Evolutionary conservation across 495 filamentous ascomycete genomes (phyloP), one percentile per base, ranked within the genome.

Genomic region (Aspergillus leporis): DNA sequence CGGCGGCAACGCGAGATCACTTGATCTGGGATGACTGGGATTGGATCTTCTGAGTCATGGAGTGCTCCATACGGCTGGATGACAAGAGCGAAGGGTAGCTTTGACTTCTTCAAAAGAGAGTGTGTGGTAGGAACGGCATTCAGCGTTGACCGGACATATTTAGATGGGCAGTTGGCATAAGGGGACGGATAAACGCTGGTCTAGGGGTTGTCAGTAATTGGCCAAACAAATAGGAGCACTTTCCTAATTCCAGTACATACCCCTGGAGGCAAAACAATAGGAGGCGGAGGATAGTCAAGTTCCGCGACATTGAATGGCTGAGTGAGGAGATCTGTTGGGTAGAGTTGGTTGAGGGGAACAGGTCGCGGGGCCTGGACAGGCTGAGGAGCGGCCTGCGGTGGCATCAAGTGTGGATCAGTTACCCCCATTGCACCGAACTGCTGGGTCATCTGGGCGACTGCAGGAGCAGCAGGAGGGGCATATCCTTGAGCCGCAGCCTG

Each of bases 1-100:
- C 94, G 87, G 71, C 94, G 83, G 77, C 94, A 98, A 67, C 94
- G 86, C 38, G 93, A 93, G 67, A 98, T 98, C 56, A 98, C 92
- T 73, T 97, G 95, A 72, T 98, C 94, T 46, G 93, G 88, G 28
- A 97, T 90, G 47, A 98, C 85, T 7, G 95, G 94, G 7, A 98
- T 86, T 19, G 85, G 83, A 65, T 97, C 95, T 66, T 97, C 94
- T 7, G 86, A 79, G 70, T 98, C 94, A 69, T 97, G 95, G 23
- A 98, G 85, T 16, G 95, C 85, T 25, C 84, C 90, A 66, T 97
- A 98, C 5, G 94, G 94, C 73, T 98, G 93, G 48, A 98, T 97
- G 58, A 98, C 86, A 18, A 98, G 86, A 48, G 95, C 93, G 66
- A 97, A 97, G 0, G 94, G 94, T 47, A 98, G 82, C 69, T 91